Conservation (phyloP, 2,329 filamentous ascomycete species). For the Colletotrichum zoysiae region DNA sequence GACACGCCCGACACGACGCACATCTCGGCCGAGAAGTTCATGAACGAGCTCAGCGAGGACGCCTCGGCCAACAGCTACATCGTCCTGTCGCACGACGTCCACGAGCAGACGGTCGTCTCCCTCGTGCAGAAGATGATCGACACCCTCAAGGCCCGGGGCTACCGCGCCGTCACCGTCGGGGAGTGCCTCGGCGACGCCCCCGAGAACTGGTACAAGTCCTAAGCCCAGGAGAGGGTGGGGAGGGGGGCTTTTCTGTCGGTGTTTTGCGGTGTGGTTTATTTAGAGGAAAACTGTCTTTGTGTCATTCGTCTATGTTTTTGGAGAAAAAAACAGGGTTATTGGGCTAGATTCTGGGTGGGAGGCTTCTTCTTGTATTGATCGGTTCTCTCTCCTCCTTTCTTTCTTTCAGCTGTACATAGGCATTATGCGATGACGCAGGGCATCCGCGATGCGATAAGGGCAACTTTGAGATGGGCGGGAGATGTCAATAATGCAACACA, state of each 20-base stretch:
- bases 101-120: constrained; percentile 51
- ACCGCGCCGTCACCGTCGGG: constrained; percentile 65
- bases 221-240: not conserved
- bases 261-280: not conserved
- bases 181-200: constrained; percentile 65
- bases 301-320: too few species aligned
- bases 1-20: constrained; percentile 62
- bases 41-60: constrained; percentile 43
- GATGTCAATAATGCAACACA: constrained; percentile 18
- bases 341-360: too few species aligned
- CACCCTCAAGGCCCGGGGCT: constrained; percentile 56
- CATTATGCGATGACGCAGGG: not conserved
- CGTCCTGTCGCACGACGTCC: constrained; percentile 66
- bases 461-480: not conserved
- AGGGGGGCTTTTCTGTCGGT: too few species aligned
- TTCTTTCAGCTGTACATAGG: constrained; percentile 3
- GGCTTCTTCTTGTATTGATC: not conserved
- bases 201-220: constrained; percentile 62
- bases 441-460: constrained; percentile 12
- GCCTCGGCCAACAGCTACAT: constrained; percentile 56
- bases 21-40: constrained; percentile 56
- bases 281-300: not conserved
- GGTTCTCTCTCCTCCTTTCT: not conserved
- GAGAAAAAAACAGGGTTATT: too few species aligned
- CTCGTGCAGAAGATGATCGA: constrained; percentile 54